Conservation (phyloP, 2,329 filamentous ascomycete genomes). For the Hirsutella thompsonii region DNA sequence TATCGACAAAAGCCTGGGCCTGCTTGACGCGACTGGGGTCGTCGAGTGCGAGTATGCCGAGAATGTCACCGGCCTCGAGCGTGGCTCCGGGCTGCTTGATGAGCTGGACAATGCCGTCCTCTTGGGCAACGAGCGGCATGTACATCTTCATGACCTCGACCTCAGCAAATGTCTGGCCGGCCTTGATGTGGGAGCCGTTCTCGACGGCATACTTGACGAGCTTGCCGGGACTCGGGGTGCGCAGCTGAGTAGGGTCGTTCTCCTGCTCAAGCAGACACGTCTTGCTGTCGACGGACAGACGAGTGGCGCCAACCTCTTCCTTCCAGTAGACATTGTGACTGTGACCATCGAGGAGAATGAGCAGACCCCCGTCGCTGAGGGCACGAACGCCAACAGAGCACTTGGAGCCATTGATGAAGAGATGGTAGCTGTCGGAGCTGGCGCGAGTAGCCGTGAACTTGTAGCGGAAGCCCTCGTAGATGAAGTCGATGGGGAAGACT, state of each 20-base stretch:
- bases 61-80: slow-evolving; percentile 91
- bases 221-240: slow-evolving; percentile 90
- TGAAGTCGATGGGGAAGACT: slow-evolving; percentile 95
- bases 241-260: slow-evolving; percentile 94
- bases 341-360: slow-evolving; percentile 80
- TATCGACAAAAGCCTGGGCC: slow-evolving; percentile 83
- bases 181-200: slow-evolving; percentile 84
- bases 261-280: slow-evolving; percentile 96
- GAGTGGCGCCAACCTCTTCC: slow-evolving; percentile 91
- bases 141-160: slow-evolving; percentile 99
- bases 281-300: slow-evolving; percentile 94
- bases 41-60: slow-evolving; percentile 92
- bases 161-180: slow-evolving; percentile 88
- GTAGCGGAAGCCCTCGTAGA: slow-evolving; percentile 92
- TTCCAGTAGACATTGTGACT: slow-evolving; percentile 99
- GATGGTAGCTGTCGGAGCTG: slow-evolving; percentile 84
- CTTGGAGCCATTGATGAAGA: slow-evolving; percentile 98
- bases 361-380: slow-evolving; percentile 83
- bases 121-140: slow-evolving; percentile 91
- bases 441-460: slow-evolving; percentile 96
- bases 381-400: slow-evolving; percentile 86
- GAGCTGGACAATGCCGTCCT: slow-evolving; percentile 92
- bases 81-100: slow-evolving; percentile 99
- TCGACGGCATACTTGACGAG: slow-evolving; percentile 96
- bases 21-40: slow-evolving; percentile 95